Evolutionary conservation across 2,329 filamentous ascomycete species (phyloP).

Genomic region (Colletotrichum tanaceti): DNA sequence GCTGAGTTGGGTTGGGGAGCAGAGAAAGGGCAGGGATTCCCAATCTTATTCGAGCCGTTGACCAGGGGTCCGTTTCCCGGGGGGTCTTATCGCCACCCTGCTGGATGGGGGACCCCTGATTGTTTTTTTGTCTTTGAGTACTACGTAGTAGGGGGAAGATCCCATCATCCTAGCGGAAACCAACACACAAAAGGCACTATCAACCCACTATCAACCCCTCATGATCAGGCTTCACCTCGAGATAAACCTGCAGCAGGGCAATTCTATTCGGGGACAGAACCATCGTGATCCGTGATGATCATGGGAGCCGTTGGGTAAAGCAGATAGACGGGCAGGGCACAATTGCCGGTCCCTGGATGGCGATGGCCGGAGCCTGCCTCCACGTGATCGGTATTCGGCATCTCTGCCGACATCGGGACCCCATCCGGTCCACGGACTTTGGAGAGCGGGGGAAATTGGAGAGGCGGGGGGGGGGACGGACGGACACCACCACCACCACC

Average conservation of each 20-base stretch:
- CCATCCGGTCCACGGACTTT: not conserved
- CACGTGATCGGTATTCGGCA: slow-evolving; percentile 36
- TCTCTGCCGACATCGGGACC: slow-evolving; percentile 31
- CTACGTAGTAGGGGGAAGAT: no score
- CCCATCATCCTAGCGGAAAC: not conserved
- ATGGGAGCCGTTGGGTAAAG: not conserved
- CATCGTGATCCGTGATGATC: not conserved
- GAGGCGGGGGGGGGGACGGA: not conserved
- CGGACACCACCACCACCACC: no score
- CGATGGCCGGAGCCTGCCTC: not conserved
- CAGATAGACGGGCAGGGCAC: no score
- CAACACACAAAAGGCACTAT: not conserved
- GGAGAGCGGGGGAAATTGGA: slow-evolving; percentile 12
- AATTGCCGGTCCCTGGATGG: not conserved
- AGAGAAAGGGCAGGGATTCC: not conserved
- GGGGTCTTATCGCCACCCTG: slow-evolving; percentile 7
- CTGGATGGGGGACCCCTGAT: slow-evolving; percentile 12
- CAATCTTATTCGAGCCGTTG: no score
- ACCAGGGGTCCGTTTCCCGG: no score
- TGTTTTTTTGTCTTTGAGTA: not conserved
- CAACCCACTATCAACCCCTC: not conserved
- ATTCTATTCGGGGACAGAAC: not conserved
- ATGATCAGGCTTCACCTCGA: not conserved
- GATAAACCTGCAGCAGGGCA: slow-evolving; percentile 15
- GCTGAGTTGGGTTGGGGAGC: not conserved